Evolutionary conservation across 139 green algal species (phyloP).

Genomic region (Chlamydomonas schloesseri): DNA sequence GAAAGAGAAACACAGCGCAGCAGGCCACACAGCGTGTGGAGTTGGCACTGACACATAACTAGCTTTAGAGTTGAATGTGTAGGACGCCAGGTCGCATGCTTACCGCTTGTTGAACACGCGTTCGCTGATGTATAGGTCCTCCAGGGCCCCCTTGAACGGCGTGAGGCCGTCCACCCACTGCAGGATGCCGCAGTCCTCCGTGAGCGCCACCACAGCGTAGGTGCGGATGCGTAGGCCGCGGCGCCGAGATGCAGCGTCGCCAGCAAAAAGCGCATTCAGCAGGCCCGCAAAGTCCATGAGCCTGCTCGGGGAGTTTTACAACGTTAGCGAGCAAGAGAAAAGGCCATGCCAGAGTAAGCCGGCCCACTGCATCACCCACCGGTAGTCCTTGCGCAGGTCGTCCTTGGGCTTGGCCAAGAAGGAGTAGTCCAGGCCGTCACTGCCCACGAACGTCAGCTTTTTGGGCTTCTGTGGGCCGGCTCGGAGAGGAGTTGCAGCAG

Average conservation of each 20-base stretch:
- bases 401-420: conserved; percentile 99
- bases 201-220: conserved; percentile 91
- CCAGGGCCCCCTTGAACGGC: conserved; percentile 62
- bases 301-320: conserved; percentile 33
- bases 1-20: too few relatives aligned
- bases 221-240: conserved; percentile 87
- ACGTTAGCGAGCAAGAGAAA: too few relatives aligned
- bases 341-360: too few relatives aligned
- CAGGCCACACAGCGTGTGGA: too few relatives aligned
- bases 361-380: too few relatives aligned
- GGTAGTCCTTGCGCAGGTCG: conserved; percentile 97
- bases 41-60: too few relatives aligned
- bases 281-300: conserved; percentile 94
- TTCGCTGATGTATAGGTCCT: conserved; percentile 75
- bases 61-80: too few relatives aligned
- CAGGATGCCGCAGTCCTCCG: conserved; percentile 94
- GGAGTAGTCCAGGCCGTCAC: conserved; percentile 86
- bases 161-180: conserved; percentile 69
- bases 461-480: conserved; percentile 87
- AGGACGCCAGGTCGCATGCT: too few relatives aligned
- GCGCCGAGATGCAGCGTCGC: conserved; percentile 68
- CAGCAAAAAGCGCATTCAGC: conserved; percentile 49
- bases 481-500: too few relatives aligned
- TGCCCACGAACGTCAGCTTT: conserved; percentile 81
- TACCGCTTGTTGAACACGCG: too few relatives aligned